Evolutionary conservation across 106 monocot species (phyloP).

Genomic region (Acorus gramineus): DNA sequence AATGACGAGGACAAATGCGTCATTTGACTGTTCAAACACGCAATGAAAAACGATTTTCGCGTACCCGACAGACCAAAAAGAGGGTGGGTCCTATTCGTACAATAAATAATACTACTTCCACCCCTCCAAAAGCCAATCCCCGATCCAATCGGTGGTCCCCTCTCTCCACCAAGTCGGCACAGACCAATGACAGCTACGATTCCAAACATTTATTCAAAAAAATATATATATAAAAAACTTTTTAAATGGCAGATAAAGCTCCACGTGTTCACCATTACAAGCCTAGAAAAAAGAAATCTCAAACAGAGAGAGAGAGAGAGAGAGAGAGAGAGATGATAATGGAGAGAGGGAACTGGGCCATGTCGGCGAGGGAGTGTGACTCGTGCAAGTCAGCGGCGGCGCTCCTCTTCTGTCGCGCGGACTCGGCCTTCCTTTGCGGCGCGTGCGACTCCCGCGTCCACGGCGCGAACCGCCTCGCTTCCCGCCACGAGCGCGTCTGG

Average conservation of each 20-base stretch:
- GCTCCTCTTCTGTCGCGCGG: conserved; percentile 40
- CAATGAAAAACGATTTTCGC: too few species aligned
- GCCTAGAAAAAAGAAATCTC: neutral
- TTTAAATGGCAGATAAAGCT: conserved; percentile 9
- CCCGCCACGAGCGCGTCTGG: conserved; percentile 55
- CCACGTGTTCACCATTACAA: conserved; percentile 19
- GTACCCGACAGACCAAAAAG: too few species aligned
- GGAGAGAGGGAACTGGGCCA: conserved; percentile 12
- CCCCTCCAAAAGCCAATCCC: too few species aligned
- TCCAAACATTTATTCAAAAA: too few species aligned
- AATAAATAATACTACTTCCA: too few species aligned
- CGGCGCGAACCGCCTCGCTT: conserved; percentile 21
- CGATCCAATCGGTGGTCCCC: too few species aligned
- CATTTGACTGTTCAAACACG: too few species aligned
- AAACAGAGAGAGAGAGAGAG: too few species aligned
- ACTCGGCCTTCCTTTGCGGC: conserved; percentile 50
- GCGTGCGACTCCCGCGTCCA: conserved; percentile 51
- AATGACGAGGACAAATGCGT: too few species aligned
- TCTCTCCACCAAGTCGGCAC: too few species aligned
- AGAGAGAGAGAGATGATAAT: neutral
- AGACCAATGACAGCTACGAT: too few species aligned
- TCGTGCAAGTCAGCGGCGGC: conserved; percentile 38
- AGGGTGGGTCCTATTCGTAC: too few species aligned
- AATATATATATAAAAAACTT: conserved; percentile 2
- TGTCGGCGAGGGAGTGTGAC: conserved; percentile 40